phyloP scores from a whole-genome alignment of 192 early-diverging fungal species.

The Gonapodya prolifera region DNA sequence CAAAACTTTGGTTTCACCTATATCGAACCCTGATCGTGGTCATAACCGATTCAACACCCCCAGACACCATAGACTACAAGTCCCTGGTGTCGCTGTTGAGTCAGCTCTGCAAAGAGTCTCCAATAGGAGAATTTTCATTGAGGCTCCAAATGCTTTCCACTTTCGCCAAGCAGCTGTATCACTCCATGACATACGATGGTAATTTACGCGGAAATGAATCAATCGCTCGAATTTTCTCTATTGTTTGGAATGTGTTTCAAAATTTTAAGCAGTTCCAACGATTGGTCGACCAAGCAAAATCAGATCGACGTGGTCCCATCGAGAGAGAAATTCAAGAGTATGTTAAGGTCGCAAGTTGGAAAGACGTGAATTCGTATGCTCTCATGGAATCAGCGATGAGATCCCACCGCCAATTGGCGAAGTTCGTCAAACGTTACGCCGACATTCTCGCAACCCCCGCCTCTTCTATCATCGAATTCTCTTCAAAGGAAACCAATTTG shows the following conservation, averaged over 20 bases:
- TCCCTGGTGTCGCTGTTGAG: conserved; percentile 54
- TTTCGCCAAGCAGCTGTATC: conserved; percentile 41
- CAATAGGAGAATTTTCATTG: conserved; percentile 63
- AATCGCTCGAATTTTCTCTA: conserved; percentile 13
- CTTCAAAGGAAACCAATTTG: neutral
- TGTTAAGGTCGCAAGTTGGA: conserved; percentile 93
- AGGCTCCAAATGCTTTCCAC: conserved; percentile 57
- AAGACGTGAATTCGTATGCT: conserved; percentile 89
- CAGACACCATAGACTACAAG: neutral
- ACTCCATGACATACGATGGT: conserved; percentile 11
- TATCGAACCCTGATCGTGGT: conserved; percentile 16
- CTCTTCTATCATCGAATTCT: neutral
- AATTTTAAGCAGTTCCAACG: conserved; percentile 72
- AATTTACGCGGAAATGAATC: conserved; percentile 13
- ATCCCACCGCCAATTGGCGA: conserved; percentile 82
- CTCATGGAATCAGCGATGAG: conserved; percentile 76
- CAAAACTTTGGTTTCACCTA: conserved; percentile 83
- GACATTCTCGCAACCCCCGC: conserved; percentile 64
- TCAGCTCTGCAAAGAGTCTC: conserved; percentile 64
- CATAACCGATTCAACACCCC: neutral
- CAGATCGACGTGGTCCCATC: conserved; percentile 53
- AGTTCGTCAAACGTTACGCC: conserved; percentile 78
- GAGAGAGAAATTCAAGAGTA: conserved; percentile 81
- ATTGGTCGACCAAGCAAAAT: conserved; percentile 41
- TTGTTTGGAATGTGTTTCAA: conserved; percentile 57